Percentiles rank a stretch among this genome's conserved stretches.
These are phyloP conservation scores for Lactifluus subvellereus DNA, from an alignment of 768 basidiomycete species.

Conservation along the genomic window DNA sequence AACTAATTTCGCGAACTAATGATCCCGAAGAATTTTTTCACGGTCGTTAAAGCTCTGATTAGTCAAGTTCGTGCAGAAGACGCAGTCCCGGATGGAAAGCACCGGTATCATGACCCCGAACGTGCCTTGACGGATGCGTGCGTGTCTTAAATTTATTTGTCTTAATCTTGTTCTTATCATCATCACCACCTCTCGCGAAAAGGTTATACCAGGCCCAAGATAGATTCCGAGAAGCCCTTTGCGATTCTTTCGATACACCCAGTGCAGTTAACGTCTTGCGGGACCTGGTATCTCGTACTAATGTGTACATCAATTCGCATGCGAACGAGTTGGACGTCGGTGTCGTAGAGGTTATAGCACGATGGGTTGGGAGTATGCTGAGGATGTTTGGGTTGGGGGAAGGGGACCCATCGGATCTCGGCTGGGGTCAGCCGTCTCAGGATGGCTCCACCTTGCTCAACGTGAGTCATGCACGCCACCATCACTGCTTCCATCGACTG, in stretches of 20 bases:
- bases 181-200: constrained; percentile 5
- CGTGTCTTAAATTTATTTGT: constrained; percentile 21
- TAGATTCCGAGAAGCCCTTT: constrained; percentile 79
- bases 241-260: constrained; percentile 97
- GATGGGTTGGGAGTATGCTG: constrained; percentile 69
- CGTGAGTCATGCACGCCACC: constrained; percentile 34
- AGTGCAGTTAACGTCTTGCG: constrained; percentile 68
- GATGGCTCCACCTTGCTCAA: constrained; percentile 43
- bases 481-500: constrained; percentile 10
- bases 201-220: constrained; percentile 73
- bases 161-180: constrained; percentile 8
- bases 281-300: constrained; percentile 78
- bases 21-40: constrained; percentile 82
- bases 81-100: constrained; percentile 50
- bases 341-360: constrained; percentile 56
- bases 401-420: constrained; percentile 59
- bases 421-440: constrained; percentile 73
- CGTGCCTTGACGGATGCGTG: constrained; percentile 62
- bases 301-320: constrained; percentile 77
- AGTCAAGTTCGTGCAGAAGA: constrained; percentile 48
- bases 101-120: constrained; percentile 64
- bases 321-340: constrained; percentile 53
- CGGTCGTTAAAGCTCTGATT: constrained; percentile 74
- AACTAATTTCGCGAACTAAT: neutral
- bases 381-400: constrained; percentile 77